Conservation (phyloP, 129 eudicot genomes). For the Artemisia tridentata region DNA sequence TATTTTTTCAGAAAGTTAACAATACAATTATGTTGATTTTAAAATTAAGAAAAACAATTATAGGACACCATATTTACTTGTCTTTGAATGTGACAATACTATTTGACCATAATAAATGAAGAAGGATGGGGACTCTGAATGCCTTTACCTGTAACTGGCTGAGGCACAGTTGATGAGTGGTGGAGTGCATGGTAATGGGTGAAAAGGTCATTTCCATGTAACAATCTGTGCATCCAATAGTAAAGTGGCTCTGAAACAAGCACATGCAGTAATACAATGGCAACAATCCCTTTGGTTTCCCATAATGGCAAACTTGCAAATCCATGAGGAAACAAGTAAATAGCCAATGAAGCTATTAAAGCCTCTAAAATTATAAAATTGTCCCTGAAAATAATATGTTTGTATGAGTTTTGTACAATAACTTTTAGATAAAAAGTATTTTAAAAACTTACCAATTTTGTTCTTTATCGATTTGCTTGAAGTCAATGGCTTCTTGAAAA, state of each 20-base stretch:
- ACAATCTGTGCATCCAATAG: conserved; percentile 57
- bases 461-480: conserved; percentile 83
- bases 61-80: neutral
- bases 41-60: neutral
- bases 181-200: conserved; percentile 67
- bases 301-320: conserved; percentile 40
- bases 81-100: conserved; percentile 13
- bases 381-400: conserved; percentile 55
- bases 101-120: conserved; percentile 30
- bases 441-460: conserved; percentile 52
- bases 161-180: conserved; percentile 79
- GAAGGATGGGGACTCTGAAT: conserved; percentile 24
- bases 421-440: neutral
- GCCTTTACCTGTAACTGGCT: conserved; percentile 71
- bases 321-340: conserved; percentile 36
- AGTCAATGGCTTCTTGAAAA: conserved; percentile 57
- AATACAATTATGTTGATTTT: neutral
- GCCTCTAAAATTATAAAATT: conserved; percentile 73
- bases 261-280: conserved; percentile 47
- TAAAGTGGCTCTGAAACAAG: conserved; percentile 79
- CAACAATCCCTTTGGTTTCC: conserved; percentile 57
- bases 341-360: conserved; percentile 39
- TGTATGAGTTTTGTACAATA: neutral
- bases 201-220: conserved; percentile 63
- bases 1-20: neutral